Percentiles rank a stretch among this genome's conserved stretches.
Evolutionary conservation across 805 yeast species (phyloP).

Genomic region (Lachancea cidri): DNA sequence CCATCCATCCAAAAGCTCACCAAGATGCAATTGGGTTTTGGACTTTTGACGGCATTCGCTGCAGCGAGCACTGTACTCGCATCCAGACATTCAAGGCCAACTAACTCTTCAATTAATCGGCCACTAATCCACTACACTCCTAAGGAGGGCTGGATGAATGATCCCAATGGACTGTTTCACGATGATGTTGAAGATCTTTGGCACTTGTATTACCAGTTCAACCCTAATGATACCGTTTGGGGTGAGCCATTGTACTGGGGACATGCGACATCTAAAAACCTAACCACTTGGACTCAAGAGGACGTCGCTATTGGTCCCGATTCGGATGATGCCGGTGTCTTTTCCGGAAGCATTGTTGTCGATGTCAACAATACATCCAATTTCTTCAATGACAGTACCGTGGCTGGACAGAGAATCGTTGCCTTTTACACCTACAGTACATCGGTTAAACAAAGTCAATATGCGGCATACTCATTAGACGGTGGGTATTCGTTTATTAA

Average conservation of each 20-base stretch:
- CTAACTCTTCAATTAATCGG: constrained; percentile 5
- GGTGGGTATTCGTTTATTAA: constrained; percentile 34
- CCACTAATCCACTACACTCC: constrained; percentile 34
- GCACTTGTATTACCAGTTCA: constrained; percentile 38
- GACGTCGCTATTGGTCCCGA: constrained; percentile 31
- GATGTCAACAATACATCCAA: constrained; percentile 37
- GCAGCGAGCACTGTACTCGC: neutral
- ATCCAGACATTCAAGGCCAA: neutral
- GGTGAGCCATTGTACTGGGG: constrained; percentile 39
- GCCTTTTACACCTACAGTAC: constrained; percentile 34
- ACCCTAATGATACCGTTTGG: constrained; percentile 33
- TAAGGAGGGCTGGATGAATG: constrained; percentile 37
- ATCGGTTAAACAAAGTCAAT: constrained; percentile 30
- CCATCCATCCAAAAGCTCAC: neutral
- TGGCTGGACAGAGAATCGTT: constrained; percentile 32
- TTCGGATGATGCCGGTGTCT: constrained; percentile 30
- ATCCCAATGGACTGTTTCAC: constrained; percentile 40
- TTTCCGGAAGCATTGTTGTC: constrained; percentile 36
- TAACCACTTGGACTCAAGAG: constrained; percentile 33
- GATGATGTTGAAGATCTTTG: constrained; percentile 28
- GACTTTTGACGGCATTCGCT: neutral
- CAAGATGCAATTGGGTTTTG: constrained; percentile 1
- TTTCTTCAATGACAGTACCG: constrained; percentile 24
- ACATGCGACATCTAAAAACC: constrained; percentile 36
- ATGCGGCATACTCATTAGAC: constrained; percentile 33